phyloP scores from a whole-genome alignment of 352 stramenopile species.

The Saprolegnia parasitica region DNA sequence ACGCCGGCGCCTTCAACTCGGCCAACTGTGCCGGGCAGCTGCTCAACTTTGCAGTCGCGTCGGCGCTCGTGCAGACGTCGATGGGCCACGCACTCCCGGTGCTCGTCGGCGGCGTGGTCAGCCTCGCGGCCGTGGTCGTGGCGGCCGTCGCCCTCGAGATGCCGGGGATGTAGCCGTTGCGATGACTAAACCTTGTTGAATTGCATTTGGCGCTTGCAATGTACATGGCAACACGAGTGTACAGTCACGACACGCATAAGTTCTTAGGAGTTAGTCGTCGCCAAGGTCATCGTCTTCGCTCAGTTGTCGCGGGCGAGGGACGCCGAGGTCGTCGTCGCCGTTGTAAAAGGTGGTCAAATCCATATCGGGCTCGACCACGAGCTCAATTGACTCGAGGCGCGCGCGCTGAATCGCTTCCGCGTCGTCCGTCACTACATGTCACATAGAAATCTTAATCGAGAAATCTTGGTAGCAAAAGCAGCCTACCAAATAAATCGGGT shows the following conservation, averaged over 20 bases:
- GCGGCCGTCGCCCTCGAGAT: conserved; percentile 26
- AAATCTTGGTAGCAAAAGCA: too few relatives aligned
- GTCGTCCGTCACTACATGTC: background rate
- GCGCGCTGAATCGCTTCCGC: background rate
- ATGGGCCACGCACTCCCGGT: conserved; percentile 32
- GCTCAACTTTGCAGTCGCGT: conserved; percentile 31
- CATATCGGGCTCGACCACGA: conserved; percentile 20
- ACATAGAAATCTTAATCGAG: background rate
- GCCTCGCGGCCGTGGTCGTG: conserved; percentile 23
- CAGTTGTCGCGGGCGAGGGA: background rate
- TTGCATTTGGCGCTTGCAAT: too few relatives aligned
- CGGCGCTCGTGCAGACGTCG: conserved; percentile 29
- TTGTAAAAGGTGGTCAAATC: conserved; percentile 26
- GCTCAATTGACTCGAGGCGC: conserved; percentile 25
- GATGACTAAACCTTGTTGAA: background rate
- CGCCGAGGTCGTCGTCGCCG: conserved; percentile 6
- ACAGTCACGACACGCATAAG: background rate
- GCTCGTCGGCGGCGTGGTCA: conserved; percentile 30
- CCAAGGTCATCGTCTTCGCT: too few relatives aligned
- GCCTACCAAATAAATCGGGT: too few relatives aligned
- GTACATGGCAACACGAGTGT: background rate
- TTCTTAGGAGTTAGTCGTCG: background rate
- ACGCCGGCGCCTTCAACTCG: conserved; percentile 32
- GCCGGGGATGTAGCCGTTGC: background rate
- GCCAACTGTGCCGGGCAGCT: conserved; percentile 30